Evolutionary conservation across 1,284 basidiomycete genomes (phyloP), one percentile per base, ranked within the genome.

Genomic region (Amylostereum areolatum): DNA sequence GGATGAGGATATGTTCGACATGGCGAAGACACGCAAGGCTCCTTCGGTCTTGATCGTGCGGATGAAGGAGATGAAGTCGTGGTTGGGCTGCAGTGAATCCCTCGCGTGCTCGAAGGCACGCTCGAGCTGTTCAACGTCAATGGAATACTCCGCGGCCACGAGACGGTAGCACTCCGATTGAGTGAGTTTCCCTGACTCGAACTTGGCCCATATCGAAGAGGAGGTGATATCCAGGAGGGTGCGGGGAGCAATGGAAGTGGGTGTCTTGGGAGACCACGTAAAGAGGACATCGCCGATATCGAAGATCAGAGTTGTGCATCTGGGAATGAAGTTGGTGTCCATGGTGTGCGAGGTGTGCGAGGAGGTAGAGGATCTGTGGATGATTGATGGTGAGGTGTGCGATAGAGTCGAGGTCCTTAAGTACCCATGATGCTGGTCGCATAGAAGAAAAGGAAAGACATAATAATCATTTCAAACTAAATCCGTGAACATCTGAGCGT

Each of bases 1-100:
- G 4, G 74, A 70, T 1, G 60, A 53, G 18, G 77, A 77, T 30
- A 79, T 78, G 56, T 81, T 81, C 37, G 75, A 77, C 73, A 79
- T 75, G 29, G 76, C 77, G 49, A 71, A 75, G 12, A 80, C 63
- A 11, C 59, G 66, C 7, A 75, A 59, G 7, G 57, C 52, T 18
- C 61, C 59, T 11, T 65, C 59, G 29, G 53, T 56, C 54, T 74
- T 77, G 36, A 80, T 60, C 39, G 73, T 64, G 4, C 66, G 66
- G 43, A 80, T 70, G 36, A 80, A 57, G 12, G 60, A 53, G 37
- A 78, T 65, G 50, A 81, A 62, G 27, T 66, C 59, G n/a, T 70
- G 57, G 49, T 75, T 65, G 25, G 64, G 59, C 32, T 64, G 57
- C 7, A 78, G 59, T 5, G 74, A 72, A 33, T 70, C 68, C 18